Conservation (phyloP, 2,329 filamentous ascomycete species). For the Aspergillus sp. region DNA sequence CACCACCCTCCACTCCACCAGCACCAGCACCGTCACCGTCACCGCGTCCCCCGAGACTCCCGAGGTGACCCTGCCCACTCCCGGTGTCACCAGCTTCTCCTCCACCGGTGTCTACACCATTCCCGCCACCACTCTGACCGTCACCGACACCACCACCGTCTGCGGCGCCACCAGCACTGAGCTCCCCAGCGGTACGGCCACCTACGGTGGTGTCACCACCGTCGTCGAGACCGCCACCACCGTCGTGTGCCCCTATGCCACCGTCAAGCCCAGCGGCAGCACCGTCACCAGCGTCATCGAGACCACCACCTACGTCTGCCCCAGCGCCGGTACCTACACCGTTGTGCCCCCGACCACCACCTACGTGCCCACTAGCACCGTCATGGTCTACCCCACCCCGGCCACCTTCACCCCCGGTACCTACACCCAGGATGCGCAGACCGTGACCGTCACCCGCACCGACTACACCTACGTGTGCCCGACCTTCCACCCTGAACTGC, state of each 20-base stretch:
- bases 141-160: constrained; percentile 66
- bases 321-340: constrained; percentile 70
- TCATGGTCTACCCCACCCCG: constrained; percentile 63
- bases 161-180: constrained; percentile 61
- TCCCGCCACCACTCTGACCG: constrained; percentile 67
- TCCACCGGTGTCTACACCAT: constrained; percentile 73
- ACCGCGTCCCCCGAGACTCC: constrained; percentile 13
- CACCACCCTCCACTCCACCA: constrained; percentile 39
- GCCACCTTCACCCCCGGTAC: constrained; percentile 66
- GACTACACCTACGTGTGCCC: constrained; percentile 68
- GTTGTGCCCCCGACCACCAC: constrained; percentile 64
- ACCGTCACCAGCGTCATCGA: constrained; percentile 65
- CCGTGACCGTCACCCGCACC: constrained; percentile 67
- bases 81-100: constrained; percentile 52
- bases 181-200: constrained; percentile 64
- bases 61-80: constrained; percentile 43
- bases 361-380: constrained; percentile 50
- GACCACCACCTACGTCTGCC: constrained; percentile 71
- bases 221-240: constrained; percentile 65
- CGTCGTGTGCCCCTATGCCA: constrained; percentile 67
- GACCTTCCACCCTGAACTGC: constrained; percentile 19
- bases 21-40: constrained; percentile 37
- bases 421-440: constrained; percentile 66
- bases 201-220: constrained; percentile 70
- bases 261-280: constrained; percentile 55